These are phyloP conservation scores for Nigrospora sphaerica DNA, from an alignment of 2,329 filamentous ascomycete genomes.

Conservation along the genomic window DNA sequence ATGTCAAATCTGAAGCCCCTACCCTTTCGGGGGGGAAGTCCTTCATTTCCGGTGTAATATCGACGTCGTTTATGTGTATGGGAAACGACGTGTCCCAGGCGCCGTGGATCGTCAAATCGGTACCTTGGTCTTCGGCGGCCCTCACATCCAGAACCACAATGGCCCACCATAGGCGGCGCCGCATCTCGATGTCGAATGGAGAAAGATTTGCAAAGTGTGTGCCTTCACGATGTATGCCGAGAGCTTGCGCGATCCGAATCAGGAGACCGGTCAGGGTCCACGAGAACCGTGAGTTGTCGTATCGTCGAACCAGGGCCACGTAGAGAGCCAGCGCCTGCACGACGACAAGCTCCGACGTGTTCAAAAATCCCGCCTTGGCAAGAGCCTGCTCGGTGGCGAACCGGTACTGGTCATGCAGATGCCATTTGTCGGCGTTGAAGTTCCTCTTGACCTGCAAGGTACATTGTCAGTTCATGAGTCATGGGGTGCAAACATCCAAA, in stretches of 20 bases:
- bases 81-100: conserved; percentile 48
- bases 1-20: conserved; percentile 47
- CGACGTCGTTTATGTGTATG: conserved; percentile 49
- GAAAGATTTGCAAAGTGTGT: conserved; percentile 42
- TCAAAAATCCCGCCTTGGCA: conserved; percentile 54
- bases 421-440: conserved; percentile 39
- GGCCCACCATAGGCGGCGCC: conserved; percentile 56
- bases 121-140: conserved; percentile 53
- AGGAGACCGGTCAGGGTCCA: conserved; percentile 59
- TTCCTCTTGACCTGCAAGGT: conserved; percentile 39
- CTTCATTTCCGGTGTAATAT: conserved; percentile 39
- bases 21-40: conserved; percentile 37
- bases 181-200: conserved; percentile 56
- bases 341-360: conserved; percentile 49
- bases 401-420: conserved; percentile 39
- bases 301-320: conserved; percentile 43
- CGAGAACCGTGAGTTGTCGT: conserved; percentile 45
- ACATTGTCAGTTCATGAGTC: conserved; percentile 6
- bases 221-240: conserved; percentile 53
- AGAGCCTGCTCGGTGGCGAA: conserved; percentile 53
- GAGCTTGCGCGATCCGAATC: conserved; percentile 46
- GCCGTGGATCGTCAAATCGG: conserved; percentile 37
- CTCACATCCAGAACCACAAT: conserved; percentile 52
- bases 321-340: conserved; percentile 57
- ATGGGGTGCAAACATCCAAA: not conserved